Conservation (phyloP, 2,329 filamentous ascomycete species). For the Sphaerostilbella broomeana region DNA sequence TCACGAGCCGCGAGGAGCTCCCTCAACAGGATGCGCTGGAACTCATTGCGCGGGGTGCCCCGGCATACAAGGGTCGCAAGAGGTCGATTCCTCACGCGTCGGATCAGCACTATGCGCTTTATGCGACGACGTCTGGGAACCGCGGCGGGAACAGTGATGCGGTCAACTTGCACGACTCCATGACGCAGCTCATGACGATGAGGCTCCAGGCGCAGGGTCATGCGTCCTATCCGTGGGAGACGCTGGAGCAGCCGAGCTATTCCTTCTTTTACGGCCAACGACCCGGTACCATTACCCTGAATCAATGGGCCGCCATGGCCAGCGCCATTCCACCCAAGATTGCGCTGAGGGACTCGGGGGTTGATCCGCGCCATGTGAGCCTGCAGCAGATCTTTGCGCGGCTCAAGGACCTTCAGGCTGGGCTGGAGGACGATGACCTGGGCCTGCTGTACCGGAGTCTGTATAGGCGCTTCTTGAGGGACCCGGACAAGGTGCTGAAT, state of each 20-base stretch:
- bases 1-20: slow-evolving; percentile 44
- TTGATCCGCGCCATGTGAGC: slow-evolving; percentile 54
- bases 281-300: slow-evolving; percentile 66
- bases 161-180: slow-evolving; percentile 46
- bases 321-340: slow-evolving; percentile 51
- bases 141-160: slow-evolving; percentile 38
- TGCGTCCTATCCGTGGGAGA: slow-evolving; percentile 56
- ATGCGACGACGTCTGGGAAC: slow-evolving; percentile 43
- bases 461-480: slow-evolving; percentile 61
- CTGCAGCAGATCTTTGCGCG: slow-evolving; percentile 52
- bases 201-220: slow-evolving; percentile 37
- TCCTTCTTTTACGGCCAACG: slow-evolving; percentile 59
- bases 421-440: slow-evolving; percentile 51
- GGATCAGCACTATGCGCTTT: slow-evolving; percentile 50
- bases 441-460: slow-evolving; percentile 55
- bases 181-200: slow-evolving; percentile 54
- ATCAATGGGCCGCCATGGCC: slow-evolving; percentile 57
- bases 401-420: slow-evolving; percentile 50
- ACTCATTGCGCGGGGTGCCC: slow-evolving; percentile 52
- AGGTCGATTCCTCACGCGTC: slow-evolving; percentile 47
- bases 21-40: slow-evolving; percentile 48
- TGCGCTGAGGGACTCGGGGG: slow-evolving; percentile 50
- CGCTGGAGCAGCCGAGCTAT: slow-evolving; percentile 67
- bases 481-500: slow-evolving; percentile 55
- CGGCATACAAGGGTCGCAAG: slow-evolving; percentile 49